These are phyloP conservation scores for Leccinum longicurvipes DNA, from an alignment of 768 basidiomycete genomes.

Conservation along the genomic window DNA sequence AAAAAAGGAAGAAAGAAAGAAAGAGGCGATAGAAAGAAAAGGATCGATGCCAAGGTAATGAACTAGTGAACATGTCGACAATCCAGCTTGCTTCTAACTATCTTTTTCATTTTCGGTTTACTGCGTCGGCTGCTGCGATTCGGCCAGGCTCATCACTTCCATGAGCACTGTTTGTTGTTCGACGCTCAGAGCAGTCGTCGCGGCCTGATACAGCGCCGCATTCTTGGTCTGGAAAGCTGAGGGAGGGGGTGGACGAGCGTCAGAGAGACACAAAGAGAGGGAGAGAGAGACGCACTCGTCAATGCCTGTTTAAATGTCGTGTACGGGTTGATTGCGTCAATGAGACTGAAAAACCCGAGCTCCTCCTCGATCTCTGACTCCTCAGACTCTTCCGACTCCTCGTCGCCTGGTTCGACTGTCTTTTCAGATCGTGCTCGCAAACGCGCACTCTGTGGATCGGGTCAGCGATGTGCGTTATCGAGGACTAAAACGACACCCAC, in stretches of 20 bases:
- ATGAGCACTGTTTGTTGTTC: conserved; percentile 80
- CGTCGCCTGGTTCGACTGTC: conserved; percentile 23
- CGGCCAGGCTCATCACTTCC: conserved; percentile 80
- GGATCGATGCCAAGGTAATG: neutral
- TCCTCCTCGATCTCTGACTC: conserved; percentile 76
- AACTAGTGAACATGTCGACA: neutral
- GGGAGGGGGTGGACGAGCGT: neutral
- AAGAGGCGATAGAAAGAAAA: neutral
- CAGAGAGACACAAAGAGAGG: neutral
- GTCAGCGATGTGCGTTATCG: neutral
- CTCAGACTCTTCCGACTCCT: conserved; percentile 40
- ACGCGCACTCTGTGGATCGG: conserved; percentile 56
- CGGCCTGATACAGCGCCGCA: conserved; percentile 58
- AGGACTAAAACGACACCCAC: conserved; percentile 35
- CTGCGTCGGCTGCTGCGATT: conserved; percentile 28
- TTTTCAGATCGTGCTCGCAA: conserved; percentile 62
- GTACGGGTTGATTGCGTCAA: conserved; percentile 80
- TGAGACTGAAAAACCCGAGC: conserved; percentile 78
- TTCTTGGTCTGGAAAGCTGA: conserved; percentile 78
- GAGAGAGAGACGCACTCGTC: conserved; percentile 46
- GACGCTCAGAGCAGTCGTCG: conserved; percentile 65
- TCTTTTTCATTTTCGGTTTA: neutral
- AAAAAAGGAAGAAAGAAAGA: neutral
- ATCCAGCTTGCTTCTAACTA: neutral
- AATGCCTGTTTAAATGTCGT: conserved; percentile 73